Evolutionary conservation across 495 filamentous ascomycete species (phyloP), one percentile per base, ranked within the genome.

Genomic region (Penicillium egyptiacum): DNA sequence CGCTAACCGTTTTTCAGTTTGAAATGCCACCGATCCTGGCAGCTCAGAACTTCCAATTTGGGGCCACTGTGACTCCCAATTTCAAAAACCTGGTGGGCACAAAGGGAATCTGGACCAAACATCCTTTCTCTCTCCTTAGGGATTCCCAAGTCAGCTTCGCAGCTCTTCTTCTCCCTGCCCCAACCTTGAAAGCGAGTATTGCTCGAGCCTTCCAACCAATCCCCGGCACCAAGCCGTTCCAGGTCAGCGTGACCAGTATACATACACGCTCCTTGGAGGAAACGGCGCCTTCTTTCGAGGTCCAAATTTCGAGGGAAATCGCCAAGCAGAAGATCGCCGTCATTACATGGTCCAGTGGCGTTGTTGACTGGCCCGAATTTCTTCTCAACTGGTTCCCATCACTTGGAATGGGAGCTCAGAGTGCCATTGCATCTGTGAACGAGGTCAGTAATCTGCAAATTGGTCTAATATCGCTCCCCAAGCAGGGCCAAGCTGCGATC

Each of bases 271-370:
- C 71, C 0, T 50, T 70, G 6, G 49, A 37, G n/a, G 59, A 70
- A 28, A 54, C 53, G 1, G 64, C 63, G 2, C 76, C 76, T 31
- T 59, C 62, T 0, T 46, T 78, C 7, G 65, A 65, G 9, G 53
- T 76, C 1, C 61, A 74, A 54, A 39, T 69, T 7, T 58, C 62
- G 5, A 75, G 67, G 53, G 41, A 63, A 50, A 51, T 78, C 8
- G 68, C 69, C 3, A 14, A 62, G n/a, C 53, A 57, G 33, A 75
- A 76, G 47, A 39, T 63, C 41, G 68, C 57, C 5, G 71, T 72
- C 44, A 63, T 62, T 22, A 62, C 67, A 10, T 77, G 73, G 75
- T 67, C 63, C 6, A 77, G 72, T 59, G 76, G 76, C 5, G 58
- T 62, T 17, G 53, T 71, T 26, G 19, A 42, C 1, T 79, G 73